Evolutionary conservation across 352 stramenopile genomes (phyloP).

Genomic region (Lagenidium sp.): DNA sequence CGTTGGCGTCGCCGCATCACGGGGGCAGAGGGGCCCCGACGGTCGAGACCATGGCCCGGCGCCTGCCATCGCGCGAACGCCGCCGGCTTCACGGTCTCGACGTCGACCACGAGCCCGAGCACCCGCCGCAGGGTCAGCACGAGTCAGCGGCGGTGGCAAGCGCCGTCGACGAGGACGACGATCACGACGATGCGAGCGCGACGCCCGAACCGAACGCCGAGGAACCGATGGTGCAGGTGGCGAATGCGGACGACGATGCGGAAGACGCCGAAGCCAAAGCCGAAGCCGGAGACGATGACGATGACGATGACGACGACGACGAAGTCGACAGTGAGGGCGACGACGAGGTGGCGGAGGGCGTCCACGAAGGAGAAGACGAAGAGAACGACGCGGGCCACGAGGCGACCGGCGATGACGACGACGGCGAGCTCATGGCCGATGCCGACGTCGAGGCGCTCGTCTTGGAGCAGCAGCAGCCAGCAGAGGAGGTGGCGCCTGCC

Average conservation of each 20-base stretch:
- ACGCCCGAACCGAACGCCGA: constrained; percentile 7
- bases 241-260: not conserved
- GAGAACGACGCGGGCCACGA: not conserved
- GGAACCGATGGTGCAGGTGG: constrained; percentile 10
- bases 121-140: not conserved
- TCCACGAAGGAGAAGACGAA: constrained; percentile 1
- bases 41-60: too few species aligned
- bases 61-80: too few species aligned
- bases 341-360: not conserved
- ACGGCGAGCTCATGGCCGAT: not conserved
- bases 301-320: constrained; percentile 1
- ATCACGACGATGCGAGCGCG: not conserved
- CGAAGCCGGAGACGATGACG: not conserved
- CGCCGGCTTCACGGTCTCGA: too few species aligned
- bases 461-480: not conserved
- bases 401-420: not conserved
- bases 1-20: too few species aligned
- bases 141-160: not conserved
- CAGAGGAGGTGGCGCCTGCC: not conserved
- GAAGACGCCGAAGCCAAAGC: not conserved
- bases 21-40: too few species aligned
- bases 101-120: not conserved
- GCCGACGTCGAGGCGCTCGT: not conserved
- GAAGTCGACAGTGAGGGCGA: not conserved
- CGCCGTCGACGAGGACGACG: not conserved